Evolutionary conservation across 1,284 basidiomycete genomes (phyloP), one percentile per base, ranked within the genome.

Genomic region (Grifola frondosa): DNA sequence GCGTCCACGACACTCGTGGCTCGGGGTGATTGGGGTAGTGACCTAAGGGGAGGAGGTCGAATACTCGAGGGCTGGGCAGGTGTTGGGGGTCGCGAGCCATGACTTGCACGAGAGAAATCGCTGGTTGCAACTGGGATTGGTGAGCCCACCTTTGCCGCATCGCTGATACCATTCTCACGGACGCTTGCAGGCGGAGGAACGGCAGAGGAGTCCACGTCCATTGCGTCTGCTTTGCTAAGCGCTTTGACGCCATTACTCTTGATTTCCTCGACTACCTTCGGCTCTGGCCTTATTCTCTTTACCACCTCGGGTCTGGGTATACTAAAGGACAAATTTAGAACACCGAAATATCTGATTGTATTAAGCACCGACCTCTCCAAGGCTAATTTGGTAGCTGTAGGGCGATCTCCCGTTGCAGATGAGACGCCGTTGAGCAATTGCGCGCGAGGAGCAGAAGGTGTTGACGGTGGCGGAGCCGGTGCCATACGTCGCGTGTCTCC

Each of bases 291-390:
- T 13, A 87, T 72, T 47, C 87, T 71, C 61, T 79, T 86, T 39
- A 90, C 82, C 25, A 88, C 84, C 58, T 87, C 83, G 13, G 87
- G 87, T 35, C 85, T 69, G 12, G 84, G 85, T 40, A 88, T 75
- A 54, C 84, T 89, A 52, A 15, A 44, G 19, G 32, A 45, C 9
- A 10, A 33, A 12, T 20, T 29, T n/a, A 35, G 30, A 23, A 25
- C 16, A 6, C 15, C 42, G 8, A 19, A 11, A 4, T 1, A 12
- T 22, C 19, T 11, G 16, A 11, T 2, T 15, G 21, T 1, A 24
- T 19, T 17, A 16, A 7, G 12, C 5, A 15, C 58, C 31, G 63
- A 86, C 84, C 79, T 85, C 42, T 86, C 84, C 57, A 85, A 76
- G 3, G 79, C 75, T 37, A 78, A 54, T 57, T 82, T 85, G n/a